phyloP scores from a whole-genome alignment of 2,329 filamentous ascomycete genomes.

The Spiromastix sp. region DNA sequence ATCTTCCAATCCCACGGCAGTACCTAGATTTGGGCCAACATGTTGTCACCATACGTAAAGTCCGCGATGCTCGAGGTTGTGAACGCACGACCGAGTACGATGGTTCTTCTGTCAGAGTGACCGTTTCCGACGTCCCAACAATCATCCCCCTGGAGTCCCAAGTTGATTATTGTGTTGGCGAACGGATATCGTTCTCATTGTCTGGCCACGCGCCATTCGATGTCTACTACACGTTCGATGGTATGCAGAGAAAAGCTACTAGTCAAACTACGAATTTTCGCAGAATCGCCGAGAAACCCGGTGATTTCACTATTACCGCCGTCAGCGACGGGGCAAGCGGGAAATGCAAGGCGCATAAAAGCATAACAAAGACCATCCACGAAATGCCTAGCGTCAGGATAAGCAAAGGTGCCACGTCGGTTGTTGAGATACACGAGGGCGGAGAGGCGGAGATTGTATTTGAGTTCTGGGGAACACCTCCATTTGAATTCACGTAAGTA shows the following conservation, averaged over 20 bases:
- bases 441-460: constrained; percentile 89
- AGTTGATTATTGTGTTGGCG: constrained; percentile 87
- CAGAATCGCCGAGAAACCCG: constrained; percentile 83
- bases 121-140: constrained; percentile 84
- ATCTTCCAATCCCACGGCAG: constrained; percentile 73
- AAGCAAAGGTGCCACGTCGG: constrained; percentile 67
- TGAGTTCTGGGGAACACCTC: constrained; percentile 88
- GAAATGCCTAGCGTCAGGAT: constrained; percentile 86
- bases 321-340: constrained; percentile 74
- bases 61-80: constrained; percentile 80
- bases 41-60: constrained; percentile 76
- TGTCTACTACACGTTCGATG: constrained; percentile 83
- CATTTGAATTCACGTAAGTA: constrained; percentile 80
- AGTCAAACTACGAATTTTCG: constrained; percentile 67
- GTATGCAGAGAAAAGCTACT: constrained; percentile 65
- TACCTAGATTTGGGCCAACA: constrained; percentile 83
- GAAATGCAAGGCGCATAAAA: constrained; percentile 70
- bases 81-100: constrained; percentile 63
- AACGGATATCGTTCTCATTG: constrained; percentile 84
- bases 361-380: constrained; percentile 76
- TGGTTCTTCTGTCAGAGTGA: constrained; percentile 72
- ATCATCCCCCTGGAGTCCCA: constrained; percentile 80
- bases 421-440: constrained; percentile 93
- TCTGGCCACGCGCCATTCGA: constrained; percentile 88
- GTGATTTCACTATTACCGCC: constrained; percentile 76